Conservation (phyloP, 169 alveolate genomes). For the Hammondia hammondi region DNA sequence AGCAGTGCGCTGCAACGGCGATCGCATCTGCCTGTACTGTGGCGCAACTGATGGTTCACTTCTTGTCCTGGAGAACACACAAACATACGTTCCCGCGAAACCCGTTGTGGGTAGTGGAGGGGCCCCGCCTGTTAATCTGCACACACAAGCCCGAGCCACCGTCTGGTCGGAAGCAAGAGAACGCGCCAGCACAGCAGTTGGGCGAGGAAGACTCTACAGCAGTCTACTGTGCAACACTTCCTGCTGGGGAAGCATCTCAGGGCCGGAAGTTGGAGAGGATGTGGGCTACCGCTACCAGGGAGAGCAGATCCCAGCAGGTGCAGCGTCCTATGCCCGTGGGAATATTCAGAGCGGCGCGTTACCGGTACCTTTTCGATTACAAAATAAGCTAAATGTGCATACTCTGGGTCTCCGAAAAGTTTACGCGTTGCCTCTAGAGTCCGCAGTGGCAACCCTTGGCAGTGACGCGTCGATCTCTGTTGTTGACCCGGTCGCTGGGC, state of each 20-base stretch:
- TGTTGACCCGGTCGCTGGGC: conserved; percentile 61
- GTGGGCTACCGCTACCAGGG: background rate
- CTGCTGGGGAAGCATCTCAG: background rate
- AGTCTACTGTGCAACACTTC: background rate
- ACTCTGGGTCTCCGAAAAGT: conserved; percentile 50
- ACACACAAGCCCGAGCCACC: conserved; percentile 31
- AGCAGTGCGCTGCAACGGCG: conserved; percentile 62
- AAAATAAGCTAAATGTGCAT: conserved; percentile 45
- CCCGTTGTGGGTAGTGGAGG: conserved; percentile 48
- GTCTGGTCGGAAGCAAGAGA: background rate
- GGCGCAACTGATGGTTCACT: conserved; percentile 63
- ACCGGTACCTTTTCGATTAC: conserved; percentile 29
- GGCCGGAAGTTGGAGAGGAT: background rate
- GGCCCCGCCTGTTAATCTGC: conserved; percentile 21
- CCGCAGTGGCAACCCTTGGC: conserved; percentile 65
- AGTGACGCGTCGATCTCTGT: conserved; percentile 65
- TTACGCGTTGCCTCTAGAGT: conserved; percentile 59
- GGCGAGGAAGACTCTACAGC: conserved; percentile 12
- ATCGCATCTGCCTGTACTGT: conserved; percentile 52
- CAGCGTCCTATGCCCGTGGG: background rate
- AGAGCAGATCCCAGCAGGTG: background rate
- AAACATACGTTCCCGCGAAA: background rate
- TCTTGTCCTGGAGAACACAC: conserved; percentile 44
- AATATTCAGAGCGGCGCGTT: conserved; percentile 14
- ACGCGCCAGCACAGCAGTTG: background rate